Evolutionary conservation across 495 filamentous ascomycete genomes (phyloP).

Genomic region (Barbatosphaeria neglecta): DNA sequence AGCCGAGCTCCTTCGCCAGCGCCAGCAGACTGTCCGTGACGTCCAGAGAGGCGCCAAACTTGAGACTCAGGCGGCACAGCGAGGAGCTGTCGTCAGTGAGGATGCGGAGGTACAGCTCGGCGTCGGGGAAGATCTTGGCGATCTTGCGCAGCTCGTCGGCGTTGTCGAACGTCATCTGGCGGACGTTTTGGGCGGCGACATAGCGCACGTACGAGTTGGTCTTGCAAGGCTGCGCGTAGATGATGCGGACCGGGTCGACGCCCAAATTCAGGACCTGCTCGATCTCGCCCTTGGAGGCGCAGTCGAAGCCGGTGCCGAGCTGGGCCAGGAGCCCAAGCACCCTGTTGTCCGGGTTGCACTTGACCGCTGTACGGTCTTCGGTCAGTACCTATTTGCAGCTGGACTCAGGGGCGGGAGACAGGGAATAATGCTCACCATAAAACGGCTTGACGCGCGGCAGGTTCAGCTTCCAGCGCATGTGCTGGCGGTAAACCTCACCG

Average conservation of each 20-base stretch:
- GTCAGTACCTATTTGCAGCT: slow-evolving; percentile 1
- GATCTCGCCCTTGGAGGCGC: slow-evolving; percentile 93
- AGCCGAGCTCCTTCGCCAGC: slow-evolving; percentile 73
- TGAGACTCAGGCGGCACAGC: slow-evolving; percentile 86
- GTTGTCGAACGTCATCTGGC: slow-evolving; percentile 99
- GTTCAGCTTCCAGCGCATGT: slow-evolving; percentile 94
- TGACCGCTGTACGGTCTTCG: slow-evolving; percentile 56
- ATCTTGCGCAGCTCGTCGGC: slow-evolving; percentile 97
- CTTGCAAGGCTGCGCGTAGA: slow-evolving; percentile 99
- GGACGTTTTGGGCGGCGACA: slow-evolving; percentile 70
- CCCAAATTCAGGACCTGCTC: slow-evolving; percentile 77
- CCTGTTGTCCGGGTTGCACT: slow-evolving; percentile 91
- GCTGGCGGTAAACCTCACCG: slow-evolving; percentile 97
- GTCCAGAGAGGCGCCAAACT: slow-evolving; percentile 88
- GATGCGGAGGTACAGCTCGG: slow-evolving; percentile 87
- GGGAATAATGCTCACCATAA: slow-evolving; percentile 55
- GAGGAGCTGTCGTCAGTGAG: slow-evolving; percentile 91
- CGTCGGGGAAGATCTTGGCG: slow-evolving; percentile 75
- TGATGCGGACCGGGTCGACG: slow-evolving; percentile 83
- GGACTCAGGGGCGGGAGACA: not conserved
- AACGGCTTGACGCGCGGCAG: slow-evolving; percentile 88
- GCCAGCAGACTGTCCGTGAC: slow-evolving; percentile 64
- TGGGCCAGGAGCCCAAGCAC: slow-evolving; percentile 76
- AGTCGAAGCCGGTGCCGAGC: slow-evolving; percentile 93
- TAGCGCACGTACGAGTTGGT: slow-evolving; percentile 94